These are phyloP conservation scores for Cicer judaicum DNA, from an alignment of 306 rosid genomes.

Conservation along the genomic window DNA sequence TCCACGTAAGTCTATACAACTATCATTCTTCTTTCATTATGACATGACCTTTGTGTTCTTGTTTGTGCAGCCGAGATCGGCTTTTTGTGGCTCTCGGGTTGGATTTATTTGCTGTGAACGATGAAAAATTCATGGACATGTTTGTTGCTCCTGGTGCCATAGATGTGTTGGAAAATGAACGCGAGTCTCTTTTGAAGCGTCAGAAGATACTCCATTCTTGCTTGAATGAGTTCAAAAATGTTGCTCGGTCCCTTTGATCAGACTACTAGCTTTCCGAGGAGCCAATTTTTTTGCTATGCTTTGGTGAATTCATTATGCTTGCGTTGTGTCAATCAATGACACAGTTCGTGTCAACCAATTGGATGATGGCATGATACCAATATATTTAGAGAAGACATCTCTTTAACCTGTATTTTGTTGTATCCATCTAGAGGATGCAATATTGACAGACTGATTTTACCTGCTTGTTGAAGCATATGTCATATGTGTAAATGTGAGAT, in stretches of 20 bases:
- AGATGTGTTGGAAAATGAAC: slow-evolving; percentile 68
- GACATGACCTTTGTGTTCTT: slow-evolving; percentile 2
- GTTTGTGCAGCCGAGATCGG: slow-evolving; percentile 71
- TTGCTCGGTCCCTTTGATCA: slow-evolving; percentile 72
- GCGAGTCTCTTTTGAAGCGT: slow-evolving; percentile 76
- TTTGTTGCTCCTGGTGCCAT: slow-evolving; percentile 93
- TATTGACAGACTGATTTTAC: slow-evolving; percentile 3
- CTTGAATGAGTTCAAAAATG: slow-evolving; percentile 80
- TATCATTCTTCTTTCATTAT: slow-evolving; percentile 12
- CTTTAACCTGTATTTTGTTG: slow-evolving; percentile 11
- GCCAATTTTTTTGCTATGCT: slow-evolving; percentile 28
- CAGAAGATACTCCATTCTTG: slow-evolving; percentile 87
- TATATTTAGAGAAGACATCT: slow-evolving; percentile 23
- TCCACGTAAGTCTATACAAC: slow-evolving; percentile 13
- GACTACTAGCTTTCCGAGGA: slow-evolving; percentile 21
- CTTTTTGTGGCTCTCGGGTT: slow-evolving; percentile 83
- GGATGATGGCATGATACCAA: slow-evolving; percentile 28
- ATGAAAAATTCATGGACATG: slow-evolving; percentile 94
- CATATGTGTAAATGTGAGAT: slow-evolving; percentile 1
- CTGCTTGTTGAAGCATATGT: slow-evolving; percentile 14
- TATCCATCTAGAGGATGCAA: not conserved
- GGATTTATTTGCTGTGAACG: slow-evolving; percentile 90
- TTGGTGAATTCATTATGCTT: slow-evolving; percentile 3
- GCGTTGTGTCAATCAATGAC: slow-evolving; percentile 20
- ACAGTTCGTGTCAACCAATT: slow-evolving; percentile 23